Percentiles rank a stretch among this genome's conserved stretches.
These are phyloP conservation scores for Avena sativa DNA, from an alignment of 176 grass and related monocot genomes.

Conservation along the genomic window DNA sequence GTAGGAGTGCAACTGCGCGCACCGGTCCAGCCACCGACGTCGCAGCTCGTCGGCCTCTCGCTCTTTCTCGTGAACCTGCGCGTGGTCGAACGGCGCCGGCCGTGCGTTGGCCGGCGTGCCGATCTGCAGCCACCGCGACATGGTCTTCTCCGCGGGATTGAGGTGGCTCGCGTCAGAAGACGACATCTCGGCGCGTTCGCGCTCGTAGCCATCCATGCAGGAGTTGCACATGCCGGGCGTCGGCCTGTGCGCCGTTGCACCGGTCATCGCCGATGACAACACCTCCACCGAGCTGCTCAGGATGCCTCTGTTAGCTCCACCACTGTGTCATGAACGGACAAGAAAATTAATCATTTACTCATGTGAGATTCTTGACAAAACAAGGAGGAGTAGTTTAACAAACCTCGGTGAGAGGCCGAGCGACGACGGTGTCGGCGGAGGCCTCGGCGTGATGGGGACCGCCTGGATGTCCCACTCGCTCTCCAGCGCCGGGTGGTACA, in stretches of 20 bases:
- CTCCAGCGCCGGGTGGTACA: constrained; percentile 82
- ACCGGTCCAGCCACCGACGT: constrained; percentile 56
- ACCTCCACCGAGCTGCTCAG: constrained; percentile 72
- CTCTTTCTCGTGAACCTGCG: constrained; percentile 61
- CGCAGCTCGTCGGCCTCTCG: constrained; percentile 55
- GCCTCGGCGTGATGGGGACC: constrained; percentile 68
- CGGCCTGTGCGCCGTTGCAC: constrained; percentile 43
- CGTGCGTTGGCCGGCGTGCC: constrained; percentile 48
- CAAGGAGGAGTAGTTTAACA: background rate
- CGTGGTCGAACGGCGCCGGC: constrained; percentile 14
- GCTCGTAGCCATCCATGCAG: constrained; percentile 58
- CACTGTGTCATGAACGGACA: constrained; percentile 31
- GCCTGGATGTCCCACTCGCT: constrained; percentile 88
- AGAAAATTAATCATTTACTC: constrained; percentile 11
- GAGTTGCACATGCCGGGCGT: constrained; percentile 54
- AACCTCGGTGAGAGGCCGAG: constrained; percentile 60
- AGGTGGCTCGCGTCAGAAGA: background rate
- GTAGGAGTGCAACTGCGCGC: constrained; percentile 52
- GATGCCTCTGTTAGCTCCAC: constrained; percentile 56
- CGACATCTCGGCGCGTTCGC: constrained; percentile 44
- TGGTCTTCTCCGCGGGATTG: constrained; percentile 31
- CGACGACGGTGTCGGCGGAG: constrained; percentile 43
- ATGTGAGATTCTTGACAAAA: background rate
- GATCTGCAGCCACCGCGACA: constrained; percentile 72
- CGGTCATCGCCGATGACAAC: constrained; percentile 56